These are phyloP conservation scores for Mycena haematopus DNA, from an alignment of 768 basidiomycete genomes.

Conservation along the genomic window DNA sequence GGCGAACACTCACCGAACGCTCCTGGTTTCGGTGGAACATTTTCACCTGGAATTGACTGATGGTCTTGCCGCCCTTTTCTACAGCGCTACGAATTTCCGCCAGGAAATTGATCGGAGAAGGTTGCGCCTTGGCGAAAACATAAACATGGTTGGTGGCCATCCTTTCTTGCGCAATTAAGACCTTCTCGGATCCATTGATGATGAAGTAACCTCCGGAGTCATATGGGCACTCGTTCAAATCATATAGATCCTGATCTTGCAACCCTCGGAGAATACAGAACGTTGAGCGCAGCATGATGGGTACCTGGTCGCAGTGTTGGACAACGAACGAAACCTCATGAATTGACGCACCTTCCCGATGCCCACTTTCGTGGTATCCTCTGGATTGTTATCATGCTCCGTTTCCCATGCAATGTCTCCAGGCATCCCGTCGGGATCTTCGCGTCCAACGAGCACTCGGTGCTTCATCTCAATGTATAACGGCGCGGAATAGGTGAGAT, in stretches of 20 bases:
- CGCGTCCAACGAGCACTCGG: constrained; percentile 77
- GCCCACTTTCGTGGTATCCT: constrained; percentile 86
- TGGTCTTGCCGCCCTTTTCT: constrained; percentile 97
- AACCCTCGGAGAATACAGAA: constrained; percentile 91
- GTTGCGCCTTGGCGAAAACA: constrained; percentile 97
- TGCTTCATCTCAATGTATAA: constrained; percentile 96
- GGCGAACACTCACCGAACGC: constrained; percentile 69
- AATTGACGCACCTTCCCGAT: constrained; percentile 80
- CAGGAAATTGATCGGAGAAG: constrained; percentile 93
- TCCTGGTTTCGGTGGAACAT: constrained; percentile 93
- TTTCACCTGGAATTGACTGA: constrained; percentile 97
- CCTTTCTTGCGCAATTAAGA: constrained; percentile 98
- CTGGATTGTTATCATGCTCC: constrained; percentile 67
- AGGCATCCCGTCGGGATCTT: constrained; percentile 79
- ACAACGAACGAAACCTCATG: constrained; percentile 1
- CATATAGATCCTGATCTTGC: constrained; percentile 81
- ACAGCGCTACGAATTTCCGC: constrained; percentile 98
- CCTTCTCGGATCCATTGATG: constrained; percentile 99
- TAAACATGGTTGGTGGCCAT: constrained; percentile 99
- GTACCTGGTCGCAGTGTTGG: constrained; percentile 62
- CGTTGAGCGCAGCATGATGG: constrained; percentile 95
- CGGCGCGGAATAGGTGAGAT: constrained; percentile 95
- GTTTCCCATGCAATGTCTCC: constrained; percentile 83
- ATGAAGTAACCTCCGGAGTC: constrained; percentile 99
- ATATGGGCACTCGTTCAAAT: constrained; percentile 97